Conservation (phyloP, 208 protist species). For the Angomonas ambiguus region DNA sequence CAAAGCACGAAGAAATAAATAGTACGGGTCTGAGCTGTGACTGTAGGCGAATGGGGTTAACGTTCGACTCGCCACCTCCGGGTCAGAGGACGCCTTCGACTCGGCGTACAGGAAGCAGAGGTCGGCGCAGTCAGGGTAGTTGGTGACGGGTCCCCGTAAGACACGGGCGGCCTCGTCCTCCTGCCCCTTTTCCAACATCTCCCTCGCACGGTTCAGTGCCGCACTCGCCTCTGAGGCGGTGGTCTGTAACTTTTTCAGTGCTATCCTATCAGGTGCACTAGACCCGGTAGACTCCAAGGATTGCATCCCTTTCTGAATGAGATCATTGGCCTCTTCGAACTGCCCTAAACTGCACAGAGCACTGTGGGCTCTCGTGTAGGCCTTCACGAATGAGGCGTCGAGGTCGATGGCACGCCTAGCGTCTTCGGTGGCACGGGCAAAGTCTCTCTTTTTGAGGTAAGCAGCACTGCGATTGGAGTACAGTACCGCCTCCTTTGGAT, state of each 20-base stretch:
- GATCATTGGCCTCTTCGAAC: conserved; percentile 50
- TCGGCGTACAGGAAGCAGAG: conserved; percentile 66
- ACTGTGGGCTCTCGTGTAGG: conserved; percentile 83
- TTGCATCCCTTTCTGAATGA: conserved; percentile 20
- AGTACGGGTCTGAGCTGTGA: conserved; percentile 48
- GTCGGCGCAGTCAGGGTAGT: conserved; percentile 57
- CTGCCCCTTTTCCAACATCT: conserved; percentile 33
- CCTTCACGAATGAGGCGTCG: conserved; percentile 75
- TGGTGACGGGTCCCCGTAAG: conserved; percentile 21
- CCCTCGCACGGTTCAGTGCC: conserved; percentile 26
- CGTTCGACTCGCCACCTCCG: conserved; percentile 49
- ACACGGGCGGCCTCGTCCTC: conserved; percentile 30
- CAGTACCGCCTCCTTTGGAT: conserved; percentile 64
- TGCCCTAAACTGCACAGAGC: conserved; percentile 70
- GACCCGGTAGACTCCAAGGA: neutral
- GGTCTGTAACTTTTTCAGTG: conserved; percentile 22
- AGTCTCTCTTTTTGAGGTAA: conserved; percentile 63
- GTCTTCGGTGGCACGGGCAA: conserved; percentile 48
- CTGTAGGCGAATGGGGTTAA: conserved; percentile 41
- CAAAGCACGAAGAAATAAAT: conserved; percentile 67
- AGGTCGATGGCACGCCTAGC: conserved; percentile 69
- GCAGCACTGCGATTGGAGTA: conserved; percentile 92
- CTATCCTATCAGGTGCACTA: conserved; percentile 3
- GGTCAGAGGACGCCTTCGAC: conserved; percentile 32
- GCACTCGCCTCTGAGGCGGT: conserved; percentile 41